phyloP scores from a whole-genome alignment of 768 basidiomycete genomes.

The Suillus tomentosus region DNA sequence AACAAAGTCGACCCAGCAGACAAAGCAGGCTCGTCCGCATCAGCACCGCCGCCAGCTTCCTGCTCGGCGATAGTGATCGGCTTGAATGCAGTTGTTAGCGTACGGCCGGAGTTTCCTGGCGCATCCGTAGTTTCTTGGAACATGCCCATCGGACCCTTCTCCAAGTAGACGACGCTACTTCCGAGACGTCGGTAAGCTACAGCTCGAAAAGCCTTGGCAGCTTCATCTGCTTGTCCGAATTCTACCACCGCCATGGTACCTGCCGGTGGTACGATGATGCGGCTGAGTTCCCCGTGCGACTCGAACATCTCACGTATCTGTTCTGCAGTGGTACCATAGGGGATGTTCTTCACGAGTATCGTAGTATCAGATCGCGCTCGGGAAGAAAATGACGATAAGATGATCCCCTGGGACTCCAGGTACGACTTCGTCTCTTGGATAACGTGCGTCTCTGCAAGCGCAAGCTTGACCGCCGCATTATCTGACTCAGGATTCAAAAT shows the following conservation, averaged over 20 bases:
- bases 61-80: constrained; percentile 50
- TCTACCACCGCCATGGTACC: constrained; percentile 94
- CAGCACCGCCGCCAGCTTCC: constrained; percentile 31
- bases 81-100: constrained; percentile 23
- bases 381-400: constrained; percentile 58
- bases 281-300: constrained; percentile 65
- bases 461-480: constrained; percentile 90
- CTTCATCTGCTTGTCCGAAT: constrained; percentile 70
- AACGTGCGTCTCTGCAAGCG: constrained; percentile 94
- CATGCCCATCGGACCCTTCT: constrained; percentile 88
- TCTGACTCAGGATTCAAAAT: constrained; percentile 84
- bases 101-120: constrained; percentile 28
- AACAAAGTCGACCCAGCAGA: constrained; percentile 82
- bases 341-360: constrained; percentile 96
- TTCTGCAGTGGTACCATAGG: constrained; percentile 77
- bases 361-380: constrained; percentile 69
- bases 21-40: constrained; percentile 46
- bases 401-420: constrained; percentile 76
- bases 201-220: constrained; percentile 72
- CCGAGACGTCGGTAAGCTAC: constrained; percentile 88
- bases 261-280: constrained; percentile 85
- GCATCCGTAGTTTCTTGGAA: constrained; percentile 46
- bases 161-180: constrained; percentile 88
- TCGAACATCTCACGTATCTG: constrained; percentile 83
- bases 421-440: constrained; percentile 94